Base-by-base conservation (phyloP, 441 rosid genomes). In the Gossypium gossypioides region DNA sequence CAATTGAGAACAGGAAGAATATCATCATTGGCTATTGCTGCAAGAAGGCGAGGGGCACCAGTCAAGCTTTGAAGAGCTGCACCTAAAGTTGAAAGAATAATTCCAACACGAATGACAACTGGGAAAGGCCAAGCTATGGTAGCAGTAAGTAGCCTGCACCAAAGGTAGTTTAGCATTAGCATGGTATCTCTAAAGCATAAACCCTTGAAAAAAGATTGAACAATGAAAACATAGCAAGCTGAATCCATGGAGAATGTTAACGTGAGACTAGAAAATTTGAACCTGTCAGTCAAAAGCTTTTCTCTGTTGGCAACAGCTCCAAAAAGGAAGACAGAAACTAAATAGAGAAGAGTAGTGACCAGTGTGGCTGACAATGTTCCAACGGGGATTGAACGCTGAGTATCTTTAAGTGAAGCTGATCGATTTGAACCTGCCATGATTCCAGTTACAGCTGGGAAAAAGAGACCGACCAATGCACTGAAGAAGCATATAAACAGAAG, bases 371-470 rank as follows among this genome's bases (percentile, higher is more conserved):
- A 87, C 84, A 96, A 83, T 71, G 99, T 96, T 73, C 99, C 99
- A 21, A 91, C 6, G 3, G 98, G 98, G 76, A 96, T 96, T 76
- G 99, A 96, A 58, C 85, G 95, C 78, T 96, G 99, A 16, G 99
- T 96, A 75, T 96, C 99, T 83, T 90, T 93, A 58, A 96, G 87
- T 56, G 96, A 88, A 56, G 98, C 94, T 70, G 98, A 96, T 80
- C 99, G 87, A 83, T 96, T 96, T 72, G 98, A 96, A 61, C 99
- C 98, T 19, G 99, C 98, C 99, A 96, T 96, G 74, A 95, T 92
- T 76, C 98, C 99, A 3, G 99, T 95, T 68, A 95, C 98, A 73
- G 99, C 99, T 78, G 99, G 99, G 80, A 96, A 96, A 82, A 93
- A 96, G 72, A 96, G 93, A 78, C 99, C 98, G 65, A 96, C 97